These are phyloP conservation scores for Phlyctochytrium bullatum DNA, from an alignment of 192 early-diverging fungal species.

Conservation along the genomic window DNA sequence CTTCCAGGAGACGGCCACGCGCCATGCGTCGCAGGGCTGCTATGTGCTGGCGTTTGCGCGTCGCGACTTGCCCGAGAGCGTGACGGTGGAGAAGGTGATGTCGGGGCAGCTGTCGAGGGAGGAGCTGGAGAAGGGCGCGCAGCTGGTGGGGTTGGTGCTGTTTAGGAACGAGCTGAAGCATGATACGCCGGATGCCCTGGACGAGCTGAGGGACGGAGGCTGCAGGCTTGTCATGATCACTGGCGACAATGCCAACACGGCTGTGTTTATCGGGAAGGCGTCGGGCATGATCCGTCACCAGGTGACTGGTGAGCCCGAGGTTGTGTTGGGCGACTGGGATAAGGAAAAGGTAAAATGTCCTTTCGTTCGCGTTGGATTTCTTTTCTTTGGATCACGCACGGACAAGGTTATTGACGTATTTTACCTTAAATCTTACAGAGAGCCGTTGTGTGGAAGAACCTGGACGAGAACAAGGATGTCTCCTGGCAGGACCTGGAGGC, in stretches of 20 bases:
- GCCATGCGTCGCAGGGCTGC: conserved; percentile 68
- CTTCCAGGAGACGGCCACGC: conserved; percentile 52
- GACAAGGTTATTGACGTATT: too few relatives aligned
- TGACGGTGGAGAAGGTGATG: conserved; percentile 34
- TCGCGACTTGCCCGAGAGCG: conserved; percentile 49
- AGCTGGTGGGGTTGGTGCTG: conserved; percentile 57
- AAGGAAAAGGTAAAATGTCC: too few relatives aligned
- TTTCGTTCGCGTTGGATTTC: too few relatives aligned
- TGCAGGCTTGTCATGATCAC: conserved; percentile 80
- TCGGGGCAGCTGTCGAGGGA: conserved; percentile 48
- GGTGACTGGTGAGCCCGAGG: conserved; percentile 53
- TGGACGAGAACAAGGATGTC: conserved; percentile 9
- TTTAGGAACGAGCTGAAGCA: conserved; percentile 76
- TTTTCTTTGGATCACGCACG: too few relatives aligned
- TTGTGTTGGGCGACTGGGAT: conserved; percentile 27
- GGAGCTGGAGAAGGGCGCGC: conserved; percentile 56
- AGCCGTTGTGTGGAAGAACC: conserved; percentile 26
- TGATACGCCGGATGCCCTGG: conserved; percentile 66
- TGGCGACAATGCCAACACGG: conserved; percentile 75
- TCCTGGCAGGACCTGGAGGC: background rate
- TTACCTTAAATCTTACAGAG: too few relatives aligned
- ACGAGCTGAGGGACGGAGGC: conserved; percentile 63
- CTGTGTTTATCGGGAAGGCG: conserved; percentile 65
- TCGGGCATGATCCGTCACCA: conserved; percentile 62
- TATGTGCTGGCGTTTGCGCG: conserved; percentile 75